phyloP scores from a whole-genome alignment of 176 grass and related monocot genomes.

The Phoenix dactylifera region DNA sequence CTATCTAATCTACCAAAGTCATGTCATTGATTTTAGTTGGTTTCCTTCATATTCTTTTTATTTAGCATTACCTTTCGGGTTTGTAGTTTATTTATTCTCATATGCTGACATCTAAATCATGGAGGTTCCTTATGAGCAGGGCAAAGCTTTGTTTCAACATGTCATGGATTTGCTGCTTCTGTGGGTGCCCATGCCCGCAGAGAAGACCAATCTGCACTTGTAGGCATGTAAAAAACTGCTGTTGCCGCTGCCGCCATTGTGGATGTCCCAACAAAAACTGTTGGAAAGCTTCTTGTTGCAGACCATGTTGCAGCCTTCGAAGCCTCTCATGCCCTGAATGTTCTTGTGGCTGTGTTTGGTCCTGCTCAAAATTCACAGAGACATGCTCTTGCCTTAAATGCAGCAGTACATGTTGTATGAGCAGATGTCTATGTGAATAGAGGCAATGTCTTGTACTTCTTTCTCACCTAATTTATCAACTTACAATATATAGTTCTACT shows the following conservation, averaged over 20 bases:
- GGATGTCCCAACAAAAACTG: conserved; percentile 18
- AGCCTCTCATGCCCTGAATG: conserved; percentile 52
- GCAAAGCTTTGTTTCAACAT: conserved; percentile 41
- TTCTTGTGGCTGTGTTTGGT: conserved; percentile 84
- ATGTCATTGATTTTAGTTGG: no score
- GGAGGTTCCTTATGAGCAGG: conserved; percentile 18
- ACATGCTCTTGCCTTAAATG: conserved; percentile 43
- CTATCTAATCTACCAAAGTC: no score
- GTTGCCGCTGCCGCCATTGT: neutral
- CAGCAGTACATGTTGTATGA: conserved; percentile 36
- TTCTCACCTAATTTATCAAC: no score
- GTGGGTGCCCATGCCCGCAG: conserved; percentile 23
- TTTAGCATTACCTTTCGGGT: no score
- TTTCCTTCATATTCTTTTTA: no score
- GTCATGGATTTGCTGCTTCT: conserved; percentile 50
- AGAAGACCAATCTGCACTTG: conserved; percentile 19
- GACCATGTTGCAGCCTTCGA: conserved; percentile 14
- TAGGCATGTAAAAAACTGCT: conserved; percentile 2
- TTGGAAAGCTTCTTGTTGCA: conserved; percentile 23
- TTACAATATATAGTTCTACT: no score
- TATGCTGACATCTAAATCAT: no score
- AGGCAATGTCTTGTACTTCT: no score
- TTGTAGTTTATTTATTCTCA: no score
- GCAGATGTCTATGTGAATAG: conserved; percentile 45
- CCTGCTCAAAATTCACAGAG: conserved; percentile 42